Percentiles rank a stretch among this genome's conserved stretches.
Conservation (phyloP, 1,284 basidiomycete species). For the Wallemia hederae region DNA sequence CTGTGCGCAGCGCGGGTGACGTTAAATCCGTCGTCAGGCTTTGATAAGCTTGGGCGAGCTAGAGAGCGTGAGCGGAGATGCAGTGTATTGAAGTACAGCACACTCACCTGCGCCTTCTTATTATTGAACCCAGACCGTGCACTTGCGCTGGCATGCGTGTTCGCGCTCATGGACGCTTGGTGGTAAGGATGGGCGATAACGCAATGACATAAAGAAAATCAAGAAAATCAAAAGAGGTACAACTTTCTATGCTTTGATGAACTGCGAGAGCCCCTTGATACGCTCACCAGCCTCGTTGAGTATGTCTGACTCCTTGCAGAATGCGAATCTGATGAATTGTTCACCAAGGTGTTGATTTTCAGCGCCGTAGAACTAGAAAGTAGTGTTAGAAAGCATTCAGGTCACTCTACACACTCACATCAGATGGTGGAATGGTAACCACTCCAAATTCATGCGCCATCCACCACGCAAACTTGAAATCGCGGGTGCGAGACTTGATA, state of each 20-base stretch:
- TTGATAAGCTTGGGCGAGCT: neutral
- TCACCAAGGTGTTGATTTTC: constrained; percentile 61
- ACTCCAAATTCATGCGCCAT: constrained; percentile 23
- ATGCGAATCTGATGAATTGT: constrained; percentile 58
- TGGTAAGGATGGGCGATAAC: too few relatives aligned
- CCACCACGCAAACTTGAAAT: constrained; percentile 37
- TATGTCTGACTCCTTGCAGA: constrained; percentile 72
- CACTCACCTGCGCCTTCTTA: neutral
- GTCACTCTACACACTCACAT: constrained; percentile 21
- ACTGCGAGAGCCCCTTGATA: constrained; percentile 40
- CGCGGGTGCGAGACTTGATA: constrained; percentile 47
- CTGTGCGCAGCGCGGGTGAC: neutral
- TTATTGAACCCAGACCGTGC: too few relatives aligned
- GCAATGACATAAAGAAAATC: neutral
- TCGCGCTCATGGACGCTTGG: too few relatives aligned
- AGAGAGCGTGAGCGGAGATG: too few relatives aligned
- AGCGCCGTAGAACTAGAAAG: constrained; percentile 49
- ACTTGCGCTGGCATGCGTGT: too few relatives aligned
- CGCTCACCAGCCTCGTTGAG: constrained; percentile 46
- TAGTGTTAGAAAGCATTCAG: constrained; percentile 16
- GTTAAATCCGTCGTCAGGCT: neutral
- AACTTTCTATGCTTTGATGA: constrained; percentile 16
- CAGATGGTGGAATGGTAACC: constrained; percentile 73
- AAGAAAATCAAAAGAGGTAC: neutral
- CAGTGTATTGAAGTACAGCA: too few relatives aligned